Base-by-base conservation (phyloP, 257 asterid species). In the Jacaranda mimosifolia region DNA sequence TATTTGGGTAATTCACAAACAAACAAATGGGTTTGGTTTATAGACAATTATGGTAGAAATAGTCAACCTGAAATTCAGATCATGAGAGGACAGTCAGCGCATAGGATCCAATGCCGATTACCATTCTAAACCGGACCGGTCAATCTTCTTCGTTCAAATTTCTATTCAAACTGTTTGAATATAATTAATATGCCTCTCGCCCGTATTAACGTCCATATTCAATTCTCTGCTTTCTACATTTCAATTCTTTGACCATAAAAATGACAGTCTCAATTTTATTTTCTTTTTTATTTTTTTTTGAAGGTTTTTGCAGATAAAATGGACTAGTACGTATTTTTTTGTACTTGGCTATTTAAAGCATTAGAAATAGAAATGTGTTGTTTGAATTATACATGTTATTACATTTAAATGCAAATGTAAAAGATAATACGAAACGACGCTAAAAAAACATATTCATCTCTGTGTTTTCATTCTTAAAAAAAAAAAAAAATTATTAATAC, bases 91-190 rank as follows among this genome's bases (percentile, higher is more conserved):
- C 48, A 73, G 70, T 73, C 77, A 59, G 69, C 78, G 56, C 71
- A 56, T n/a, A 7, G 73, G 66, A 75, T 64, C 73, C 79, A 39
- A 39, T 38, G 72, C 15, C 53, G 39, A 59, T 19, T 15, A 74
- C 48, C 15, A 74, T 36, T 40, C 12, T 39, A 15, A 57, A 56
- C 68, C 32, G 26, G 57, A 18, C 68, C 52, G 35, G 55, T 62
- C 13, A 5, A 13, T 5, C 10, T 6, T 21, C 35, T 36, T 51
- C 63, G n/a, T 15, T 15, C 36, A 45, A 43, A 46, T 74, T 74
- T 63, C 71, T 6, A 46, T 73, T 73, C 77, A 59, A 46, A 32
- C 4, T 9, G 9, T 62, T 48, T 74, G 71, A 59, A 9, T 21
- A 9, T 59, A 42, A 42, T 42, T 5, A 70, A 70, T 49, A 7